A percentile compares a stretch with the other conserved stretches of the same genome.
phyloP scores from a whole-genome alignment of 169 alveolate genomes.

The Plasmodium adleri region DNA sequence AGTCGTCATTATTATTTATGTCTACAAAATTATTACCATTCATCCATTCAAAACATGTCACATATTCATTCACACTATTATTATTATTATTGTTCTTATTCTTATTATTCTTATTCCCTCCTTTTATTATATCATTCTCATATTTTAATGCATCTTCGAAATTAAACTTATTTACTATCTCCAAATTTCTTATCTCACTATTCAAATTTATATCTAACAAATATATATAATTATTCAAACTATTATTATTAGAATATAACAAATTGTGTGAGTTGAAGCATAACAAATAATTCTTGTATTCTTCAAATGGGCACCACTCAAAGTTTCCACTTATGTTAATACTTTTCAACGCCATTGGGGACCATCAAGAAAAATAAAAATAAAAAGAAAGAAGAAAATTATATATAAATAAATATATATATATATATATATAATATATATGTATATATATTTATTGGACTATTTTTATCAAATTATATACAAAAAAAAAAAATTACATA shows the following conservation, averaged over 20 bases:
- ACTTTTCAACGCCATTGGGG: constrained; percentile 69
- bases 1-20: constrained; percentile 20
- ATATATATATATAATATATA: too few species aligned
- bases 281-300: constrained; percentile 55
- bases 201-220: constrained; percentile 65
- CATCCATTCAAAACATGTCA: constrained; percentile 74
- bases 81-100: not conserved
- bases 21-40: constrained; percentile 50
- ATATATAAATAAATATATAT: too few species aligned
- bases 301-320: constrained; percentile 77
- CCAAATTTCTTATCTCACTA: constrained; percentile 36
- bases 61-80: constrained; percentile 37
- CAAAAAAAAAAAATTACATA: too few species aligned
- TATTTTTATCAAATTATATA: too few species aligned
- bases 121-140: not conserved
- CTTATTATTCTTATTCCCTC: too few species aligned
- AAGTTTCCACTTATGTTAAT: constrained; percentile 71
- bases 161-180: constrained; percentile 62
- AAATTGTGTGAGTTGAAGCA: constrained; percentile 65
- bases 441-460: too few species aligned
- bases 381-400: constrained; percentile 2
- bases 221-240: constrained; percentile 54
- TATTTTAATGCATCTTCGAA: constrained; percentile 61
- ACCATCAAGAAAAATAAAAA: not conserved
- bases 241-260: constrained; percentile 48